Percentiles rank a stretch among this genome's conserved stretches.
phyloP scores from a whole-genome alignment of 1,284 basidiomycete species.

The Phylloporus sp. region DNA sequence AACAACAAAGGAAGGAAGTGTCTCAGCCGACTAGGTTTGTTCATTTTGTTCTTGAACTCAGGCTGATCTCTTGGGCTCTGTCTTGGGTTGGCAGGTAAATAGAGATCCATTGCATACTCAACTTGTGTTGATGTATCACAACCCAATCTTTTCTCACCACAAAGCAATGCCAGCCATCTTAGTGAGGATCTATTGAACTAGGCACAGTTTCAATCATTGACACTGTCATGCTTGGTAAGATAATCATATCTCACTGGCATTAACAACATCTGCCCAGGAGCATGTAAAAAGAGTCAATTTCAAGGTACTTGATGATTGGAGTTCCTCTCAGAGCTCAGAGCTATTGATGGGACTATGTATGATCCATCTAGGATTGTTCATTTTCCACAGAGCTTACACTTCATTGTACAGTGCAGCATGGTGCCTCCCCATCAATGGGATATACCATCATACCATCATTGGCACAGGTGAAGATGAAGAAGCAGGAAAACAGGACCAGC shows the following conservation, averaged over 20 bases:
- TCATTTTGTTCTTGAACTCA: background rate
- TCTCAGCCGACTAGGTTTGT: slow-evolving; percentile 24
- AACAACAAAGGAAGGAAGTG: too few species aligned
- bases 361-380: slow-evolving; percentile 19
- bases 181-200: slow-evolving; percentile 41
- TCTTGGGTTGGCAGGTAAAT: slow-evolving; percentile 27
- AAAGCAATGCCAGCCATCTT: slow-evolving; percentile 54
- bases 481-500: too few species aligned
- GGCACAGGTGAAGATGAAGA: too few species aligned
- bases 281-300: slow-evolving; percentile 65
- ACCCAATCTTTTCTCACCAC: slow-evolving; percentile 59
- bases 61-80: background rate
- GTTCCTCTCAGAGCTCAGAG: slow-evolving; percentile 4
- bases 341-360: slow-evolving; percentile 49
- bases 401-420: slow-evolving; percentile 22
- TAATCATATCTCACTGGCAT: slow-evolving; percentile 62
- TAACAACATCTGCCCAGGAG: slow-evolving; percentile 52
- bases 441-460: too few species aligned
- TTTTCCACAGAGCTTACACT: background rate
- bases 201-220: background rate
- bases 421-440: too few species aligned
- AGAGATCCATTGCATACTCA: slow-evolving; percentile 15
- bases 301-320: slow-evolving; percentile 52
- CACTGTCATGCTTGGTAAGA: slow-evolving; percentile 58
- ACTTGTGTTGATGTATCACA: slow-evolving; percentile 52